These are phyloP conservation scores for Solanum clarkiae DNA, from an alignment of 257 asterid genomes.

Conservation along the genomic window DNA sequence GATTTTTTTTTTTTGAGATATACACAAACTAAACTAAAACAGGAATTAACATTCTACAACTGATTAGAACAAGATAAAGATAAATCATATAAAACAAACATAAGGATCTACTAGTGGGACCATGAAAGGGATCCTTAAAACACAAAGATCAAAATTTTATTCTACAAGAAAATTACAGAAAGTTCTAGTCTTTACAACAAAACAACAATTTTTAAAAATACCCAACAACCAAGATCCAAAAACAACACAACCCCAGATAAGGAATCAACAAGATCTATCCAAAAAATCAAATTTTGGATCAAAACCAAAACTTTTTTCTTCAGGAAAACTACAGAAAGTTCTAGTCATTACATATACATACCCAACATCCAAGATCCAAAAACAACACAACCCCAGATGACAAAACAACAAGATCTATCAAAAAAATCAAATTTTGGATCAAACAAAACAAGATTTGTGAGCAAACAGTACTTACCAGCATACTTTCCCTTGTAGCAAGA, in stretches of 20 bases:
- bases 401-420: neutral
- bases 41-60: neutral
- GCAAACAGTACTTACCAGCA: neutral
- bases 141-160: neutral
- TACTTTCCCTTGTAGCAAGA: constrained; percentile 16
- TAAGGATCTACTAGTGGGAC: neutral
- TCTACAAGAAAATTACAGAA: neutral
- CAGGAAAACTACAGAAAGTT: no score
- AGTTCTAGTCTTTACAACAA: neutral
- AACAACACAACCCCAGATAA: neutral
- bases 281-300: neutral
- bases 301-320: neutral
- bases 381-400: neutral
- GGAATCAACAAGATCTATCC: neutral
- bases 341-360: no score
- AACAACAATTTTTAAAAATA: neutral
- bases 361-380: neutral
- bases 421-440: neutral
- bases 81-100: neutral
- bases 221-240: neutral
- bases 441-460: neutral
- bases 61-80: neutral
- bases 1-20: no score
- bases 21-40: no score
- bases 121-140: neutral